A percentile compares a stretch with the other conserved stretches of the same genome.
These are phyloP conservation scores for Articulospora tetracladia DNA, from an alignment of 495 filamentous ascomycete species.

Conservation along the genomic window DNA sequence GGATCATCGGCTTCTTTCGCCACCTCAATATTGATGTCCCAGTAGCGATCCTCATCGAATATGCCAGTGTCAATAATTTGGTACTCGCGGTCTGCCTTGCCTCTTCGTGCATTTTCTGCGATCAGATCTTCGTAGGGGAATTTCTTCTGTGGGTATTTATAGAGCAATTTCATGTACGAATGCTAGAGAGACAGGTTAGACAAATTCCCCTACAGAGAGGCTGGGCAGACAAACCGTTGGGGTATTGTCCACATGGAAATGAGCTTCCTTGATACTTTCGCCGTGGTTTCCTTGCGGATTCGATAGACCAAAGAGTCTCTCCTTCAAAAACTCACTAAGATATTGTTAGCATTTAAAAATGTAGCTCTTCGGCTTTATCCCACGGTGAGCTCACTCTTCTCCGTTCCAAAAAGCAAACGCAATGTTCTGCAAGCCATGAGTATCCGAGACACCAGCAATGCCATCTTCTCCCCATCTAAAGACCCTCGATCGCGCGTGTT, in stretches of 20 bases:
- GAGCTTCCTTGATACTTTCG: slow-evolving; percentile 91
- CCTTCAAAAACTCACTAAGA: slow-evolving; percentile 81
- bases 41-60: slow-evolving; percentile 90
- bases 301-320: slow-evolving; percentile 87
- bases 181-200: slow-evolving; percentile 49
- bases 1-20: slow-evolving; percentile 88
- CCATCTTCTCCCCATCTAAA: slow-evolving; percentile 97
- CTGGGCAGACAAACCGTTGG: slow-evolving; percentile 47
- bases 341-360: slow-evolving; percentile 4
- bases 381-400: slow-evolving; percentile 65
- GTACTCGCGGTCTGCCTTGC: slow-evolving; percentile 76
- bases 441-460: slow-evolving; percentile 92
- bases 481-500: slow-evolving; percentile 79
- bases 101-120: slow-evolving; percentile 74
- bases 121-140: slow-evolving; percentile 90
- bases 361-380: slow-evolving; percentile 3
- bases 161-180: slow-evolving; percentile 98
- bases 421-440: slow-evolving; percentile 85
- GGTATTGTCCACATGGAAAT: slow-evolving; percentile 95
- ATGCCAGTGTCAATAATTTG: slow-evolving; percentile 88
- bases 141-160: slow-evolving; percentile 89
- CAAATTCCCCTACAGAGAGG: neutral
- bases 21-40: slow-evolving; percentile 95
- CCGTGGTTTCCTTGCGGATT: slow-evolving; percentile 97
- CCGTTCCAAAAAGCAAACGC: slow-evolving; percentile 97